phyloP scores from a whole-genome alignment of 2,329 filamentous ascomycete species.

The Kalmusia sp. region DNA sequence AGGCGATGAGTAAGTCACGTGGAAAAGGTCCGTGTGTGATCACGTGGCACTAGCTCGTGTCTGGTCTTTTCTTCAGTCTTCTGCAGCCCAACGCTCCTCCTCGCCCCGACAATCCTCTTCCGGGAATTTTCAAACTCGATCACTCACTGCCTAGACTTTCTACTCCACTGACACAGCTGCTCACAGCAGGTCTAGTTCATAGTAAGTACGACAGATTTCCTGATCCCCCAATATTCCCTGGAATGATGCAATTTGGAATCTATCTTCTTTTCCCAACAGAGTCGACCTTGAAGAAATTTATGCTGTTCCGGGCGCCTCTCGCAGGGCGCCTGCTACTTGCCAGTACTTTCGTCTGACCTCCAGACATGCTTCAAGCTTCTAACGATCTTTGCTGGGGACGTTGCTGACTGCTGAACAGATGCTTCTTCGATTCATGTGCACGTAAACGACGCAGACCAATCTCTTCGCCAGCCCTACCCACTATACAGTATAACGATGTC shows the following conservation, averaged over 20 bases:
- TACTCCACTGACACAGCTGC: neutral
- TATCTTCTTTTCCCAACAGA: conserved; percentile 90
- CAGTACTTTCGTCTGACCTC: conserved; percentile 83
- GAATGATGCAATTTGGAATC: conserved; percentile 75
- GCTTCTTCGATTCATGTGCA: neutral
- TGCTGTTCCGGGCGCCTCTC: conserved; percentile 69
- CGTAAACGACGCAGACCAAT: no score
- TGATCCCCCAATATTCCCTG: conserved; percentile 30
- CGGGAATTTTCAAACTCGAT: neutral
- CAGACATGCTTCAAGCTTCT: conserved; percentile 7
- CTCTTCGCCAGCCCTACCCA: no score
- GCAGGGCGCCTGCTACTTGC: conserved; percentile 83
- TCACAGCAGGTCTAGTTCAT: conserved; percentile 2
- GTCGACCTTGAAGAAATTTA: conserved; percentile 83
- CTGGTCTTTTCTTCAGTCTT: neutral
- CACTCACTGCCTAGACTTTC: conserved; percentile 1
- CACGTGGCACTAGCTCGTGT: neutral
- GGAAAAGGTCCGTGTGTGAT: no score
- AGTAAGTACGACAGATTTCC: conserved; percentile 22
- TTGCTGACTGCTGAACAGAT: conserved; percentile 11
- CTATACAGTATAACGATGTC: no score
- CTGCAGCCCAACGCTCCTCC: neutral
- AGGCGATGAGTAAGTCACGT: no score
- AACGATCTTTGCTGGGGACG: neutral
- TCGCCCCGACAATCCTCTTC: conserved; percentile 1